These are phyloP conservation scores for Peronosclerospora sorghi DNA, from an alignment of 352 stramenopile species.

Conservation along the genomic window DNA sequence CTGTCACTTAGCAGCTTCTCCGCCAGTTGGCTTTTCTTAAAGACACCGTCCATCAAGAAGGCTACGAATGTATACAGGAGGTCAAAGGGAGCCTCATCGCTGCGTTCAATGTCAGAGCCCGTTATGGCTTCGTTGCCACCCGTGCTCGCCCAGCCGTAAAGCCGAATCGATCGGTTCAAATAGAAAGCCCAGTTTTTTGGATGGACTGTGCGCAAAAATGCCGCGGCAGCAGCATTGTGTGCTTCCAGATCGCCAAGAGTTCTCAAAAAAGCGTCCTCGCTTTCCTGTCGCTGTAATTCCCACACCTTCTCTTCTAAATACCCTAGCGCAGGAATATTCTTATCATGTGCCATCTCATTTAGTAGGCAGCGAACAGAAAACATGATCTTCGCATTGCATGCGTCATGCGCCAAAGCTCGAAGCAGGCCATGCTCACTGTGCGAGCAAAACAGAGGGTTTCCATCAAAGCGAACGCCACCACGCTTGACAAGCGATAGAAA, in stretches of 20 bases:
- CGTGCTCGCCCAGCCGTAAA: conserved; percentile 65
- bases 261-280: conserved; percentile 43
- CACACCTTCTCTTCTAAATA: conserved; percentile 48
- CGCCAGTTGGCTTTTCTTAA: conserved; percentile 64
- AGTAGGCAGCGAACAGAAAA: conserved; percentile 63
- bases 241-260: conserved; percentile 37
- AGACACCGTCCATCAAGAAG: conserved; percentile 66
- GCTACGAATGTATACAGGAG: conserved; percentile 69
- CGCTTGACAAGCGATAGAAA: conserved; percentile 49
- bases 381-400: conserved; percentile 48
- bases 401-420: conserved; percentile 39
- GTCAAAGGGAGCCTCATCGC: conserved; percentile 71
- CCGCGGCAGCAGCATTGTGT: conserved; percentile 37
- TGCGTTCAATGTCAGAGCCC: conserved; percentile 46
- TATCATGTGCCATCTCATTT: conserved; percentile 56
- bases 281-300: conserved; percentile 48
- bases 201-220: conserved; percentile 48
- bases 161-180: conserved; percentile 42
- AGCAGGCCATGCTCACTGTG: conserved; percentile 50
- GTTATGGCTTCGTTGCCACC: conserved; percentile 39
- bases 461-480: conserved; percentile 37
- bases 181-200: conserved; percentile 60
- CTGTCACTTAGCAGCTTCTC: conserved; percentile 27
- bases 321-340: conserved; percentile 61
- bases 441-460: conserved; percentile 43